These are phyloP conservation scores for Calonectria pteridis DNA, from an alignment of 2,329 filamentous ascomycete species.

Conservation along the genomic window DNA sequence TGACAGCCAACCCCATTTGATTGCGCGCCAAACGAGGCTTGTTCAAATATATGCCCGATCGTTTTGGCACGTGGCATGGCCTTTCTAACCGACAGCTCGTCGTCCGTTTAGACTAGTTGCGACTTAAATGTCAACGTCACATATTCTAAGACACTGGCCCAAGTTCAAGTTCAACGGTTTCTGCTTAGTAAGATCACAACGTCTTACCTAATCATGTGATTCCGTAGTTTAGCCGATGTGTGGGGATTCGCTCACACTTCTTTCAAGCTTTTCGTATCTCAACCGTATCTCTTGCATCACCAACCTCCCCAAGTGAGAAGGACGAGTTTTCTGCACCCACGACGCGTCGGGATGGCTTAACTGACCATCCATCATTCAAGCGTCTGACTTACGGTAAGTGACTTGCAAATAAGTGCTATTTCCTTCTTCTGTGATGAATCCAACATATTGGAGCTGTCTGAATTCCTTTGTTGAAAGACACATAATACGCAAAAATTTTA, in stretches of 20 bases:
- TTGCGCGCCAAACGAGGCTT: neutral
- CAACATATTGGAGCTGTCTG: constrained; percentile 83
- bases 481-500: constrained; percentile 70
- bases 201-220: neutral
- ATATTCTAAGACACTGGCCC: constrained; percentile 1
- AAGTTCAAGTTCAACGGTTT: neutral
- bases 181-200: neutral
- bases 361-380: neutral
- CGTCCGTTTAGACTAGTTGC: neutral
- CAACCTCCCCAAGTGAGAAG: constrained; percentile 25
- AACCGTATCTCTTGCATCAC: constrained; percentile 24
- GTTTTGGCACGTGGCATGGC: neutral
- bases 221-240: constrained; percentile 36
- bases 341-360: constrained; percentile 22
- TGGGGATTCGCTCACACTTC: constrained; percentile 9
- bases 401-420: neutral
- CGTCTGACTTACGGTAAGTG: constrained; percentile 40
- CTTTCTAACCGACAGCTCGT: neutral
- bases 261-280: constrained; percentile 32
- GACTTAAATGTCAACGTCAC: neutral
- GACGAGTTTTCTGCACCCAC: constrained; percentile 17
- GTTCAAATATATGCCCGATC: neutral
- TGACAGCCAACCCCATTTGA: neutral
- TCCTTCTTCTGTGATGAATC: constrained; percentile 58
- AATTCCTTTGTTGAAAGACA: constrained; percentile 72